Percentiles rank a stretch among this genome's conserved stretches.
phyloP scores from a whole-genome alignment of 805 yeast species.

The Brettanomyces sp. region DNA sequence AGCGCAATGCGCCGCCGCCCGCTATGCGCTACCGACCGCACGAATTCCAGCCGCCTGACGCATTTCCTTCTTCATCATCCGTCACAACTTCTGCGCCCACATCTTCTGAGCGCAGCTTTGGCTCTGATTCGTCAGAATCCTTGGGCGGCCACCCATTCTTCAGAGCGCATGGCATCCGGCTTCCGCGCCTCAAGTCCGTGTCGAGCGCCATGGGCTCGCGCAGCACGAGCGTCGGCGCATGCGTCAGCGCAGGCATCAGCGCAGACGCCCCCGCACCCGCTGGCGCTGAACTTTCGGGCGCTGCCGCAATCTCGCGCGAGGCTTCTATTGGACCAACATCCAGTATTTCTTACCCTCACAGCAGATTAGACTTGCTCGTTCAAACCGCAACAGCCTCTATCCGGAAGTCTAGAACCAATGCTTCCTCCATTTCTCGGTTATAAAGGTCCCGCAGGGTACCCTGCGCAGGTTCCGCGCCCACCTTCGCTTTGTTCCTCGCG shows the following conservation, averaged over 20 bases:
- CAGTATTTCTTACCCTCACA: not conserved
- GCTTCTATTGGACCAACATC: too few species aligned
- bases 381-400: conserved; percentile 21
- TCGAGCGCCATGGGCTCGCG: too few species aligned
- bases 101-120: too few species aligned
- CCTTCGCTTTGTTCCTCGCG: conserved; percentile 3
- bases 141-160: too few species aligned
- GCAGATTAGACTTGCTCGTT: conserved; percentile 22
- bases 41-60: not conserved
- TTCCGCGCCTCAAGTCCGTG: too few species aligned
- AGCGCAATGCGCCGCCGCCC: not conserved
- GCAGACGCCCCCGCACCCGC: too few species aligned
- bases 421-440: not conserved
- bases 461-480: conserved; percentile 1
- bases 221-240: too few species aligned
- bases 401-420: conserved; percentile 6
- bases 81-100: not conserved
- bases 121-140: too few species aligned
- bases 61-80: not conserved
- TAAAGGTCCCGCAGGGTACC: conserved; percentile 1
- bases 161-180: too few species aligned
- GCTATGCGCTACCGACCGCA: not conserved
- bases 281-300: too few species aligned
- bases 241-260: too few species aligned
- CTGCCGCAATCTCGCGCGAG: too few species aligned